A percentile compares a stretch with the other conserved stretches of the same genome.
Evolutionary conservation across 2,329 filamentous ascomycete species (phyloP).

Genomic region (Xylariaceae sp.): DNA sequence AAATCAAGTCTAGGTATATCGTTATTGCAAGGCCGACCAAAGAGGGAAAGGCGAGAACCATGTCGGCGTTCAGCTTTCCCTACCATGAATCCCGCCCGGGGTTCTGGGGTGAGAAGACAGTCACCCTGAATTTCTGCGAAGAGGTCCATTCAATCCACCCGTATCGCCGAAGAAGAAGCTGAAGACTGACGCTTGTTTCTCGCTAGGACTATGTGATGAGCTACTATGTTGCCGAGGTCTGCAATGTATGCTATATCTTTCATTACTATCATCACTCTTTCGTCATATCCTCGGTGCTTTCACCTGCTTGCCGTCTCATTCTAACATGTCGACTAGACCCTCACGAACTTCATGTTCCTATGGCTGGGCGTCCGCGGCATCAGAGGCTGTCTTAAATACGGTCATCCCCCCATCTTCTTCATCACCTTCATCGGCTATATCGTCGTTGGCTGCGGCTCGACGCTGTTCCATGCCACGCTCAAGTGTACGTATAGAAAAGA

Average conservation of each 20-base stretch:
- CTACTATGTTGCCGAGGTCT: constrained; percentile 68
- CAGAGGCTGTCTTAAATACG: constrained; percentile 63
- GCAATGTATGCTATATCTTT: constrained; percentile 46
- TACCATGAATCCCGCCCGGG: constrained; percentile 38
- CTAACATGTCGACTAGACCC: constrained; percentile 42
- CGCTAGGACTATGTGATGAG: constrained; percentile 61
- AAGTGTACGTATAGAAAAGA: constrained; percentile 42
- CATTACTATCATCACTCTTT: background rate
- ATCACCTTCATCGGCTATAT: constrained; percentile 54
- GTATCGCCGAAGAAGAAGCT: background rate
- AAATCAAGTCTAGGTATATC: background rate
- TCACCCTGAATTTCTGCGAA: constrained; percentile 75
- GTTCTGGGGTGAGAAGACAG: constrained; percentile 65
- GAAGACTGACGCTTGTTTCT: constrained; percentile 10
- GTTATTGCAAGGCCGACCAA: background rate
- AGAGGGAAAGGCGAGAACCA: background rate
- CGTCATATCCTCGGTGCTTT: no score
- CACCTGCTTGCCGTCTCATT: background rate
- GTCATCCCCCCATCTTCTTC: constrained; percentile 71
- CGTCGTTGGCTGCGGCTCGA: constrained; percentile 50
- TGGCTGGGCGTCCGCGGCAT: constrained; percentile 72
- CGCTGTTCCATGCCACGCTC: constrained; percentile 52
- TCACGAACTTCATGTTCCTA: constrained; percentile 80
- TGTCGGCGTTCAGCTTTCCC: constrained; percentile 28
- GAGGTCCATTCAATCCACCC: constrained; percentile 47